Percentiles rank a stretch among this genome's conserved stretches.
phyloP scores from a whole-genome alignment of 2,329 filamentous ascomycete species.

The Fusarium nematophilum region DNA sequence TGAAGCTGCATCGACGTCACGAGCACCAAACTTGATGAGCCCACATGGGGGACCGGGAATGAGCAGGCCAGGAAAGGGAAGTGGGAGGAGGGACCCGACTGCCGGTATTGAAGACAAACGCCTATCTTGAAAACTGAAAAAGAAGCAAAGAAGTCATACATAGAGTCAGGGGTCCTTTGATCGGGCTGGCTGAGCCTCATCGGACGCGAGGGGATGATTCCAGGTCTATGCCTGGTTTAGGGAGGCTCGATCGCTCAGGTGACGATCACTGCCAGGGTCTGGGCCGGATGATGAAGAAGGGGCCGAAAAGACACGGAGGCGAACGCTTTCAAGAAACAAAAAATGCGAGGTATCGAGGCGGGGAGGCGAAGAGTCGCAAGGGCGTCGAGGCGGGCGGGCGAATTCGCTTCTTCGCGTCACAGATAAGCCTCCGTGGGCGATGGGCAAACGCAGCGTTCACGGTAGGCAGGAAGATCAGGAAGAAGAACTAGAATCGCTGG shows the following conservation, averaged over 20 bases:
- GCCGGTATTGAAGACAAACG: too few species aligned
- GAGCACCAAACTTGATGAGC: too few species aligned
- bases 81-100: too few species aligned
- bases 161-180: neutral
- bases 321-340: too few species aligned
- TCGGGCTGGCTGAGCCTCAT: conserved; percentile 2
- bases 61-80: too few species aligned
- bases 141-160: conserved; percentile 23
- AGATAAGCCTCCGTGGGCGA: too few species aligned
- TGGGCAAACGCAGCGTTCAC: too few species aligned
- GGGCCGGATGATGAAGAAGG: too few species aligned
- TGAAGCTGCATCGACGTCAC: too few species aligned
- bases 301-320: neutral
- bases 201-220: conserved; percentile 1
- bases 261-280: conserved; percentile 18
- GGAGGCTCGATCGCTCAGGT: conserved; percentile 10
- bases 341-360: too few species aligned
- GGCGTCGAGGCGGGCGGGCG: neutral
- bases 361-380: neutral
- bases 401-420: conserved; percentile 13
- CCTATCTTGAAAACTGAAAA: too few species aligned
- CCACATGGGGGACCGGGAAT: too few species aligned
- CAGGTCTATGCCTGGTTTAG: conserved; percentile 7
- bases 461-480: conserved; percentile 8
- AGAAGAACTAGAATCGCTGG: conserved; percentile 3